Evolutionary conservation across 2,329 filamentous ascomycete species (phyloP).

Genomic region (Corniculantispora saksenae): DNA sequence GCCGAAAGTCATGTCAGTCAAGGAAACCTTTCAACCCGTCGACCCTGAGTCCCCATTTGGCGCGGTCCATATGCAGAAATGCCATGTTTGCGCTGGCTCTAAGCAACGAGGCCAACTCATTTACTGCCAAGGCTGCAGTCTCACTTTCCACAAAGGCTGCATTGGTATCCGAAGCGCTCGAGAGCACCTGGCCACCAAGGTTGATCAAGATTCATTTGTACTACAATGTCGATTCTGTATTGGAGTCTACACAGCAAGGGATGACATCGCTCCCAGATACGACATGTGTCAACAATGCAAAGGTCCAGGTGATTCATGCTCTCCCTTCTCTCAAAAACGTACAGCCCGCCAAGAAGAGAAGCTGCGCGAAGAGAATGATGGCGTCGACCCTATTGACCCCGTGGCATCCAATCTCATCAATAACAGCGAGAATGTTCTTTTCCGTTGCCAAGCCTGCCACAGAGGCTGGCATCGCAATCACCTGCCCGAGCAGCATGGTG

Average conservation of each 20-base stretch:
- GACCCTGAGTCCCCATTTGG: conserved; percentile 66
- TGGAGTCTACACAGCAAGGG: conserved; percentile 66
- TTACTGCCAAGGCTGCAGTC: conserved; percentile 87
- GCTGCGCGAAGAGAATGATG: conserved; percentile 74
- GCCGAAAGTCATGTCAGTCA: conserved; percentile 63
- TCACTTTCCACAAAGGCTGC: conserved; percentile 80
- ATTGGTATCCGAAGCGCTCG: conserved; percentile 71
- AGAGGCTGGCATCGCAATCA: conserved; percentile 85
- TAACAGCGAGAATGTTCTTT: conserved; percentile 74
- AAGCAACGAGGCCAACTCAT: conserved; percentile 66
- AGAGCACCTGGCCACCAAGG: conserved; percentile 89
- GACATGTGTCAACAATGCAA: conserved; percentile 73
- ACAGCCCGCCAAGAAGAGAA: conserved; percentile 82
- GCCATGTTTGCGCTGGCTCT: conserved; percentile 64
- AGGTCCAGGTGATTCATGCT: conserved; percentile 66
- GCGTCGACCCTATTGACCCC: conserved; percentile 71
- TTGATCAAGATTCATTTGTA: conserved; percentile 75
- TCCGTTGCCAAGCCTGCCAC: conserved; percentile 77
- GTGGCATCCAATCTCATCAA: conserved; percentile 69
- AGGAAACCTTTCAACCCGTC: conserved; percentile 71
- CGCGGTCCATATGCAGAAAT: conserved; percentile 67
- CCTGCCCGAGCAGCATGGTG: conserved; percentile 55
- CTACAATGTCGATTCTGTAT: conserved; percentile 89
- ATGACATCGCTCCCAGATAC: conserved; percentile 67
- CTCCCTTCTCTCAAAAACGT: conserved; percentile 71